Percentiles rank a stretch among this genome's conserved stretches.
phyloP scores from a whole-genome alignment of 306 rosid genomes.

The Elaeagnus macrophylla region DNA sequence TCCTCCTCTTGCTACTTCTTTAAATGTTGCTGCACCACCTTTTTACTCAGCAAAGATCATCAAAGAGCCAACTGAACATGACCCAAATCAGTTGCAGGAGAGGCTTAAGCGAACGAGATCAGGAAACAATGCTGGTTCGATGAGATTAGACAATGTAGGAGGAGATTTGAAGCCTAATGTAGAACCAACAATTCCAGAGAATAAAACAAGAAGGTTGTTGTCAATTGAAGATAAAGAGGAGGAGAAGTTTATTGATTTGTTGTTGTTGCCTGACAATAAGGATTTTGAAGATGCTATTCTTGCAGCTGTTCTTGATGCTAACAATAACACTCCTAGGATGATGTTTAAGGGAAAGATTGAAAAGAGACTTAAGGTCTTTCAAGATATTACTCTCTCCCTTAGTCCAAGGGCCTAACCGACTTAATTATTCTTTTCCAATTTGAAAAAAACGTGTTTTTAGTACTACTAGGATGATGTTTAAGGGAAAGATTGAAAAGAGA shows the following conservation, averaged over 20 bases:
- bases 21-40: conserved; percentile 77
- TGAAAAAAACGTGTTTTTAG: too few species aligned
- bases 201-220: conserved; percentile 58
- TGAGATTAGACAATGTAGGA: conserved; percentile 31
- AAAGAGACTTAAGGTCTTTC: conserved; percentile 81
- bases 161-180: conserved; percentile 15
- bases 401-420: conserved; percentile 70
- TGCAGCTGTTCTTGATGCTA: conserved; percentile 50
- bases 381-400: conserved; percentile 75
- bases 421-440: not conserved
- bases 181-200: conserved; percentile 38
- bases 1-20: conserved; percentile 32
- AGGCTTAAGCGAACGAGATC: conserved; percentile 87
- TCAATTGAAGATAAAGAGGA: conserved; percentile 31
- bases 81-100: conserved; percentile 35
- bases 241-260: conserved; percentile 32
- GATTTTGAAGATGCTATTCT: conserved; percentile 93
- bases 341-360: conserved; percentile 45
- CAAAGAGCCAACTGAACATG: conserved; percentile 17
- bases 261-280: conserved; percentile 68
- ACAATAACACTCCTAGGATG: conserved; percentile 11
- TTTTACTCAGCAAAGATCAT: conserved; percentile 49
- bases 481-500: conserved; percentile 66
- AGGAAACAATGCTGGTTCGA: conserved; percentile 48
- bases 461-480: conserved; percentile 13